Evolutionary conservation across 2,329 filamentous ascomycete genomes (phyloP).

Genomic region (Colletotrichum filicis): DNA sequence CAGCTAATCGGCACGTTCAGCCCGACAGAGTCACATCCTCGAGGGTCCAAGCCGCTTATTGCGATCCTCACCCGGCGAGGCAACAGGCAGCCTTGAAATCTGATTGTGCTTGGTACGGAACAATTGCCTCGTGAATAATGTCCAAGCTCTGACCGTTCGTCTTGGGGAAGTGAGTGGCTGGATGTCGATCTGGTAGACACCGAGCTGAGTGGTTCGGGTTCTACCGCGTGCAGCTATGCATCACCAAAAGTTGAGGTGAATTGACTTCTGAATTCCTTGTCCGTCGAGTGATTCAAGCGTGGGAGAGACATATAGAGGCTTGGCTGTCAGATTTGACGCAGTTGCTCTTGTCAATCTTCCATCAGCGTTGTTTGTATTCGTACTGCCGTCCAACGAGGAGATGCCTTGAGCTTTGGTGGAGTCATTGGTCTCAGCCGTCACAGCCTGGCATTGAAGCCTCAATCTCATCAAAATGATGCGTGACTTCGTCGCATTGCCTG

Average conservation of each 20-base stretch:
- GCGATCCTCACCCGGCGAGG: neutral
- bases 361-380: neutral
- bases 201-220: neutral
- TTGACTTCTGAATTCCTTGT: neutral
- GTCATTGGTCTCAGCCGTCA: neutral
- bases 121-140: neutral
- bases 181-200: neutral
- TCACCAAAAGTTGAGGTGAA: neutral
- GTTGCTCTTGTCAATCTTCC: neutral
- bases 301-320: constrained; percentile 1
- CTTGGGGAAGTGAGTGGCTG: neutral
- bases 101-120: neutral
- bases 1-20: constrained; percentile 26
- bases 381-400: neutral
- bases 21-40: constrained; percentile 12
- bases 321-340: neutral
- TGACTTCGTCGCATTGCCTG: neutral
- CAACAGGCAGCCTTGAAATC: neutral
- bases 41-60: neutral
- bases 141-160: neutral
- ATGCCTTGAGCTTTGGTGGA: neutral
- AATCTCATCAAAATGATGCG: neutral
- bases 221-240: neutral
- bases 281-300: neutral
- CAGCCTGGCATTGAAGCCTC: neutral